phyloP scores from a whole-genome alignment of 208 protist species.

The Leptomonas pyrrhocoris region DNA sequence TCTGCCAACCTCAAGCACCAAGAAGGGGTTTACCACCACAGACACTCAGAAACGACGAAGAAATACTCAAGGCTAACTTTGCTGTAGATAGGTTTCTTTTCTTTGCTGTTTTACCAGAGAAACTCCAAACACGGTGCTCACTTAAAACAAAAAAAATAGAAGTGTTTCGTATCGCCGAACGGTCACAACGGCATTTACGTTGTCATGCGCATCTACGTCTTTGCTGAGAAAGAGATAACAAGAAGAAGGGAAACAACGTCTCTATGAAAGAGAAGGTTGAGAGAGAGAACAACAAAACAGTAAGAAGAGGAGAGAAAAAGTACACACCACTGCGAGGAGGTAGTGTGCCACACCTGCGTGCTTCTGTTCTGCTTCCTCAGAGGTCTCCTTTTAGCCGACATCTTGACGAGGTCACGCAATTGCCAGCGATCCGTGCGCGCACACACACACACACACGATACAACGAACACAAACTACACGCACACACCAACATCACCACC shows the following conservation, averaged over 20 bases:
- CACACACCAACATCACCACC: no score
- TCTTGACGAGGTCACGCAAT: constrained; percentile 9
- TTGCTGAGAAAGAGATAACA: neutral
- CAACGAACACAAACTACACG: constrained; percentile 6
- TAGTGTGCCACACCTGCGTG: no score
- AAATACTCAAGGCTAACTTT: no score
- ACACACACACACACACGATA: neutral
- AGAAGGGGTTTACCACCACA: no score
- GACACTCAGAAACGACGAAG: no score
- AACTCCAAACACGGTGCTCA: no score
- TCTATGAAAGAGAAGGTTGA: neutral
- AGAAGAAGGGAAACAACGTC: neutral
- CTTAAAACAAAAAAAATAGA: neutral
- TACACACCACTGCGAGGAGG: no score
- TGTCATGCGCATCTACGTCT: neutral
- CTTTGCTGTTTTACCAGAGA: no score
- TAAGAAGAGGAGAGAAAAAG: neutral
- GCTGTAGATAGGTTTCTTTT: no score
- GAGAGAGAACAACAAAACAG: neutral
- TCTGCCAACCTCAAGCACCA: no score
- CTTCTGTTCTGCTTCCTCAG: no score
- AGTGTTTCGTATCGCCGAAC: neutral
- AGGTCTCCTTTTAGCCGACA: no score
- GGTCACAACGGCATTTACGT: neutral
- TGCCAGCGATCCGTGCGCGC: constrained; percentile 9